Conservation (phyloP, 352 stramenopile genomes). For the Phytophthora capsici region DNA sequence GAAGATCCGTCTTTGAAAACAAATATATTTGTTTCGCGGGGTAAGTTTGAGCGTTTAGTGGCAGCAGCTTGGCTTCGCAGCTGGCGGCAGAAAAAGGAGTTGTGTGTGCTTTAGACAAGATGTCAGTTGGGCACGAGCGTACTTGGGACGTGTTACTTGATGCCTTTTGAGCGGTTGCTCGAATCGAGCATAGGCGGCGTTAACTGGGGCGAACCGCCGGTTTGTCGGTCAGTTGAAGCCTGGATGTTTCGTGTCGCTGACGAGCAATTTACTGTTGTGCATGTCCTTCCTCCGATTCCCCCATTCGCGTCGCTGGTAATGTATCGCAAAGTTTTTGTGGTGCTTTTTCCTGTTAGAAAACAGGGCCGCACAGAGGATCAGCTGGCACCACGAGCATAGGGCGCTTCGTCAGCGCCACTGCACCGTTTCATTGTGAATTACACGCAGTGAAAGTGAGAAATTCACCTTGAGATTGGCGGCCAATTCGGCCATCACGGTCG, state of each 20-base stretch:
- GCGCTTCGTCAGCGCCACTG: neutral
- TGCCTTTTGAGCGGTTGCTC: too few species aligned
- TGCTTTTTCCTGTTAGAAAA: neutral
- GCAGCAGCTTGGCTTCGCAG: constrained; percentile 3
- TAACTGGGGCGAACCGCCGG: too few species aligned
- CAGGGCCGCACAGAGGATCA: neutral
- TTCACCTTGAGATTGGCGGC: neutral
- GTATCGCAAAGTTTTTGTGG: constrained; percentile 7
- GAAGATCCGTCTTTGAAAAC: constrained; percentile 23
- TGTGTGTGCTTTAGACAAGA: too few species aligned
- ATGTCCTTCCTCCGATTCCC: neutral
- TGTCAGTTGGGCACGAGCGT: too few species aligned
- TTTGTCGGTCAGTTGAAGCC: neutral
- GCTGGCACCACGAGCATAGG: constrained; percentile 9
- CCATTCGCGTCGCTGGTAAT: constrained; percentile 7
- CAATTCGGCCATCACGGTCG: neutral
- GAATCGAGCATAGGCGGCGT: too few species aligned
- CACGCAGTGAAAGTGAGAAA: neutral
- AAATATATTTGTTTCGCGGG: neutral
- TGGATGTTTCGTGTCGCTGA: neutral
- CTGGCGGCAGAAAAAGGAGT: too few species aligned
- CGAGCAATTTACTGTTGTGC: neutral
- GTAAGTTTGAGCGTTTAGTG: neutral
- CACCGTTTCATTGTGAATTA: neutral
- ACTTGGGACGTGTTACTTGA: too few species aligned